phyloP scores from a whole-genome alignment of 1,284 basidiomycete species.

The Athelia sp. region DNA sequence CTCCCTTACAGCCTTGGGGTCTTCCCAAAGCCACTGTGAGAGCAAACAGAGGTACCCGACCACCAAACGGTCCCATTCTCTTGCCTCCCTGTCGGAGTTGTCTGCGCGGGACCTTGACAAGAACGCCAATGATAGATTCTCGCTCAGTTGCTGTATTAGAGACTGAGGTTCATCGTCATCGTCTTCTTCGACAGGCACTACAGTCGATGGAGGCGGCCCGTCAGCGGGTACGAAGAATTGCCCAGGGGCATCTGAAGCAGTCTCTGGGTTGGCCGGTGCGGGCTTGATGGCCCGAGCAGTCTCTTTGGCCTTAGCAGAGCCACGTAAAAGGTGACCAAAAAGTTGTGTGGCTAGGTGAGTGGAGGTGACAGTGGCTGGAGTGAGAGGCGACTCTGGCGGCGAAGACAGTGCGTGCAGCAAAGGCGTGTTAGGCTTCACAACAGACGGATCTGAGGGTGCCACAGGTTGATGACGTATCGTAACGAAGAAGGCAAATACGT shows the following conservation, averaged over 20 bases:
- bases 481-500: conserved; percentile 4
- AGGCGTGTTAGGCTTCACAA: conserved; percentile 48
- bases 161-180: conserved; percentile 65
- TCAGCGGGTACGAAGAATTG: conserved; percentile 75
- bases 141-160: conserved; percentile 65
- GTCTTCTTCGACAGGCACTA: conserved; percentile 30
- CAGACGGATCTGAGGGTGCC: conserved; percentile 25
- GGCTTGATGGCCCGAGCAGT: conserved; percentile 70
- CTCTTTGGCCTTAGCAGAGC: conserved; percentile 69
- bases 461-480: conserved; percentile 6
- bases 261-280: conserved; percentile 22
- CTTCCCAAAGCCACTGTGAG: conserved; percentile 96
- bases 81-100: conserved; percentile 58
- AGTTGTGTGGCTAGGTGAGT: conserved; percentile 67
- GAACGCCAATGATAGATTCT: conserved; percentile 68
- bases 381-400: conserved; percentile 49
- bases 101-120: conserved; percentile 64
- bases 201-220: conserved; percentile 32
- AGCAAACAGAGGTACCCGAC: conserved; percentile 83
- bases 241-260: conserved; percentile 19
- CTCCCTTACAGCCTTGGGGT: conserved; percentile 81
- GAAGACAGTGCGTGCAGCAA: conserved; percentile 59
- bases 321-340: conserved; percentile 66
- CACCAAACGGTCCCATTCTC: conserved; percentile 89
- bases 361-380: conserved; percentile 48